phyloP scores from a whole-genome alignment of 2,329 filamentous ascomycete genomes.

The Fusarium annulatum region DNA sequence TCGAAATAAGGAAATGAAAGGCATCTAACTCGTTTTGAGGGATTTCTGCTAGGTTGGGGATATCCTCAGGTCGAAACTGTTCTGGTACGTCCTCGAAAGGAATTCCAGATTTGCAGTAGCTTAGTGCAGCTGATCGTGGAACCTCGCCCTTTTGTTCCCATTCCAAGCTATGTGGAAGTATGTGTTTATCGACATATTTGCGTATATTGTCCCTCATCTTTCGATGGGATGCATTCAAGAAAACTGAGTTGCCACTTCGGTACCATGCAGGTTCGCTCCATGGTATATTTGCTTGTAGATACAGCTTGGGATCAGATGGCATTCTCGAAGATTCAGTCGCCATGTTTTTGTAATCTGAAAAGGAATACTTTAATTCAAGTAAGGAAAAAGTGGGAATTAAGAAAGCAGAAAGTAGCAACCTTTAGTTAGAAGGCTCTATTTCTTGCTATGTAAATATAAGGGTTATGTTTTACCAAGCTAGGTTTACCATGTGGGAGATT shows the following conservation, averaged over 20 bases:
- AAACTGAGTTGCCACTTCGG: not conserved
- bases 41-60: not conserved
- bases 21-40: not conserved
- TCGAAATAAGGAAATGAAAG: not conserved
- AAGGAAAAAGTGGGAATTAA: rapidly evolving
- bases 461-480: too few species aligned
- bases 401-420: too few species aligned
- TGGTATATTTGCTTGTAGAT: not conserved
- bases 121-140: not conserved
- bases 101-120: not conserved
- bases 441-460: too few species aligned
- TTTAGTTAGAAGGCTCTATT: too few species aligned
- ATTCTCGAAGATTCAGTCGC: not conserved
- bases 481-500: too few species aligned
- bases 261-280: not conserved
- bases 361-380: rapidly evolving
- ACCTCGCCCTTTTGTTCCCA: not conserved
- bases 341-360: rapidly evolving
- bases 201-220: not conserved
- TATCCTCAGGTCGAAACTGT: not conserved
- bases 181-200: not conserved
- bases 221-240: not conserved
- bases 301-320: not conserved
- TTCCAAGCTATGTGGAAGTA: not conserved
- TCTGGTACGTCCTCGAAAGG: not conserved